phyloP scores from a whole-genome alignment of 495 filamentous ascomycete genomes.

The Penicillium longicatenatum region DNA sequence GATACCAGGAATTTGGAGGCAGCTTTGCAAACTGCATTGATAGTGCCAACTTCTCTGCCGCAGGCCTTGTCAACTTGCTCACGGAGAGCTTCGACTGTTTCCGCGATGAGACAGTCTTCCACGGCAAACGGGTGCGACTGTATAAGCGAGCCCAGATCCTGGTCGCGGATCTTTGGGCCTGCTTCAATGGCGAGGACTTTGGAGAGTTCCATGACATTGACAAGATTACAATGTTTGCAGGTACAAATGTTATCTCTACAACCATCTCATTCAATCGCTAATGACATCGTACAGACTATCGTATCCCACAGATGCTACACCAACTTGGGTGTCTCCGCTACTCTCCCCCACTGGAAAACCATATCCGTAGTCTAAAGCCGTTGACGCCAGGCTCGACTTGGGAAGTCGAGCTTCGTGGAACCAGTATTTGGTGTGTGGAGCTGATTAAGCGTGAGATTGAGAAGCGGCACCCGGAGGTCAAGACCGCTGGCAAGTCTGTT shows the following conservation, averaged over 20 bases:
- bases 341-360: slow-evolving; percentile 72
- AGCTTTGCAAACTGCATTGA: slow-evolving; percentile 73
- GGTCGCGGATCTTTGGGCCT: slow-evolving; percentile 93
- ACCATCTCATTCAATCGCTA: slow-evolving; percentile 3
- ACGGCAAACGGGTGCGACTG: slow-evolving; percentile 73
- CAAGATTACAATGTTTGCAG: slow-evolving; percentile 96
- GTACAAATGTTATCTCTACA: slow-evolving; percentile 31
- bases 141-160: slow-evolving; percentile 95
- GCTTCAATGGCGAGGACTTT: slow-evolving; percentile 77
- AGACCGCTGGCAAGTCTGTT: slow-evolving; percentile 19
- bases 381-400: slow-evolving; percentile 74
- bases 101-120: slow-evolving; percentile 73
- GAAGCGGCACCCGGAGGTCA: slow-evolving; percentile 64
- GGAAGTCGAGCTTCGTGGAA: slow-evolving; percentile 87
- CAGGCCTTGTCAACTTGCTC: slow-evolving; percentile 79
- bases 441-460: slow-evolving; percentile 83
- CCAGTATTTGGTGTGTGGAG: slow-evolving; percentile 93
- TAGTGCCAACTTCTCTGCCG: slow-evolving; percentile 76
- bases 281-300: slow-evolving; percentile 65
- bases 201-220: slow-evolving; percentile 90
- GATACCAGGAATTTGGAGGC: slow-evolving; percentile 71
- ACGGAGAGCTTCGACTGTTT: slow-evolving; percentile 83
- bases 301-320: slow-evolving; percentile 91
- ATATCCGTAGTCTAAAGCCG: slow-evolving; percentile 61
- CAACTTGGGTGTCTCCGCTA: slow-evolving; percentile 80